Evolutionary conservation across 2,329 filamentous ascomycete genomes (phyloP).

Genomic region (Fusarium hainanense): DNA sequence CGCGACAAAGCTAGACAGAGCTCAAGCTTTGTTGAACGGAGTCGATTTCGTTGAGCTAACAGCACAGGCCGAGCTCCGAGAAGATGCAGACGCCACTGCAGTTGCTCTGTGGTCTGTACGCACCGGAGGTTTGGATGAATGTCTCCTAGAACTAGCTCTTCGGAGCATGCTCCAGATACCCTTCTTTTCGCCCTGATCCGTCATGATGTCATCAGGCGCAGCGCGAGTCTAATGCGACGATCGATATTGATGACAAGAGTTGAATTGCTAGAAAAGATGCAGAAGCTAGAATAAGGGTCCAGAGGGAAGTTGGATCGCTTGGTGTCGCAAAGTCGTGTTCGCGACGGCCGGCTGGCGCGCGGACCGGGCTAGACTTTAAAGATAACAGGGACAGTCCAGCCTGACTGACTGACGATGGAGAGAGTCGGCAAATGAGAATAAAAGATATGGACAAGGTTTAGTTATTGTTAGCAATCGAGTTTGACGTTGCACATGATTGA

Average conservation of each 20-base stretch:
- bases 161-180: conserved; percentile 64
- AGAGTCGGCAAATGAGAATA: conserved; percentile 2
- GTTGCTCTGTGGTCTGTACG: conserved; percentile 26
- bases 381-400: conserved; percentile 9
- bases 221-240: conserved; percentile 29
- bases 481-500: conserved; percentile 37
- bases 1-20: conserved; percentile 11
- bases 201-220: conserved; percentile 47
- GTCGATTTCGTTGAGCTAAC: neutral
- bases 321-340: conserved; percentile 33
- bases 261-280: conserved; percentile 1
- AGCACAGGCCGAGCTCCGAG: neutral
- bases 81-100: neutral
- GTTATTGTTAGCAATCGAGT: conserved; percentile 24
- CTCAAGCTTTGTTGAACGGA: conserved; percentile 18
- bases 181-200: conserved; percentile 53
- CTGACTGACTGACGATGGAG: conserved; percentile 5
- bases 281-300: neutral
- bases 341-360: conserved; percentile 30
- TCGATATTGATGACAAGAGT: conserved; percentile 5
- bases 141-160: conserved; percentile 54
- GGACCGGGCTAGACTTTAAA: conserved; percentile 15
- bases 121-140: conserved; percentile 39
- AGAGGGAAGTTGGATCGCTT: neutral
- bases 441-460: conserved; percentile 10